Conservation (phyloP, 805 yeast genomes). For the Barnettozyma sucrosica region DNA sequence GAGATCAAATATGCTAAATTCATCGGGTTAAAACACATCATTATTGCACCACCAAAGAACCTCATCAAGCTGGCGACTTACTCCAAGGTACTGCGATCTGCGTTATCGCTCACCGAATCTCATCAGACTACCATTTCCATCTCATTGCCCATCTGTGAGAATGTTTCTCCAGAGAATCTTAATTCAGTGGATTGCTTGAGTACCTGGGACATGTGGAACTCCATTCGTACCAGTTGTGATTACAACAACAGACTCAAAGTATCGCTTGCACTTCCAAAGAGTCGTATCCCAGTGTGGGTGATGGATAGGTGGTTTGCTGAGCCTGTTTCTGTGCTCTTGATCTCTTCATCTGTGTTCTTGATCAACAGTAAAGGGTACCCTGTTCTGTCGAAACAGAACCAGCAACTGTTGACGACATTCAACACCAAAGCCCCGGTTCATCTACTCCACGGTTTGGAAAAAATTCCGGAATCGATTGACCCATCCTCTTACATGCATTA, state of each 20-base stretch:
- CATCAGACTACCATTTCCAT: constrained; percentile 33
- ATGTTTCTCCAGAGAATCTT: constrained; percentile 23
- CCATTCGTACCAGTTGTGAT: constrained; percentile 49
- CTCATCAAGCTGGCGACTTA: constrained; percentile 44
- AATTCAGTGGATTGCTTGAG: constrained; percentile 41
- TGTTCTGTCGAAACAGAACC: constrained; percentile 55
- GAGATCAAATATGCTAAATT: constrained; percentile 55
- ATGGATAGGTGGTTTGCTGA: constrained; percentile 62
- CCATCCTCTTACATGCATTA: constrained; percentile 37
- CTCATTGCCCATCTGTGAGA: constrained; percentile 46
- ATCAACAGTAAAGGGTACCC: constrained; percentile 59
- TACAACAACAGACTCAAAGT: constrained; percentile 57
- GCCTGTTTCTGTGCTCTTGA: constrained; percentile 52
- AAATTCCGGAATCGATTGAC: constrained; percentile 30
- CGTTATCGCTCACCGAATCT: constrained; percentile 27
- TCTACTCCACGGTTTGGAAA: constrained; percentile 52
- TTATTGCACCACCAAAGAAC: constrained; percentile 62
- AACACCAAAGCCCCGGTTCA: constrained; percentile 35
- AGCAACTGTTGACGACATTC: constrained; percentile 40
- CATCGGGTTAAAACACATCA: constrained; percentile 49
- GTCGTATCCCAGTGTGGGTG: constrained; percentile 43
- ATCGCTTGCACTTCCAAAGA: constrained; percentile 68
- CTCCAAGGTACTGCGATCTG: constrained; percentile 37
- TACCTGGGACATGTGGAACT: constrained; percentile 74
- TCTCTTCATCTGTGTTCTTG: constrained; percentile 52